Conservation (phyloP, 495 filamentous ascomycete species). For the Letharia lupina region DNA sequence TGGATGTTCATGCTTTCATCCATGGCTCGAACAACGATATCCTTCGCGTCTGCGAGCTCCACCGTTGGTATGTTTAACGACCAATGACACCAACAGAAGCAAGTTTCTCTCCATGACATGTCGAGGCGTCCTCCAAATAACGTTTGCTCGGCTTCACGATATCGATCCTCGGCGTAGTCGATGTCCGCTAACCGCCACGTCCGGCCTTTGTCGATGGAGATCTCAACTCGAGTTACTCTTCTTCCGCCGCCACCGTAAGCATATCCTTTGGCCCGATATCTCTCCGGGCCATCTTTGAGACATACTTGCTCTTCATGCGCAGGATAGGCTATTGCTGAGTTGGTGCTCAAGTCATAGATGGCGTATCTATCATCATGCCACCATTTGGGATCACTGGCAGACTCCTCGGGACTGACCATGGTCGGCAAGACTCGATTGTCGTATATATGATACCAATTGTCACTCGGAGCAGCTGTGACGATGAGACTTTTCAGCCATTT, state of each 20-base stretch:
- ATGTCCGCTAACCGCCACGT: slow-evolving; percentile 75
- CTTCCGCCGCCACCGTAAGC: slow-evolving; percentile 89
- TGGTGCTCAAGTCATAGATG: slow-evolving; percentile 88
- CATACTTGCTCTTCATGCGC: slow-evolving; percentile 66
- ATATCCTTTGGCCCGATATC: slow-evolving; percentile 69
- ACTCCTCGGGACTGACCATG: slow-evolving; percentile 75
- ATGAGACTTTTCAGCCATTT: slow-evolving; percentile 90
- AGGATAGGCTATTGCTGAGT: slow-evolving; percentile 75
- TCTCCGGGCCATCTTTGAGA: slow-evolving; percentile 40
- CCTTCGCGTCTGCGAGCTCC: slow-evolving; percentile 54
- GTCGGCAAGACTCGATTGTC: slow-evolving; percentile 91
- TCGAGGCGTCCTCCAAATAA: slow-evolving; percentile 75
- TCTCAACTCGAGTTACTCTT: slow-evolving; percentile 71
- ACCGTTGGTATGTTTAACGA: slow-evolving; percentile 58
- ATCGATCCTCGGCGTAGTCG: slow-evolving; percentile 80
- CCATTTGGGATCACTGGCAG: slow-evolving; percentile 63
- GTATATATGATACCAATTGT: slow-evolving; percentile 96
- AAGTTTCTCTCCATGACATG: slow-evolving; percentile 71
- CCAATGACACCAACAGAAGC: slow-evolving; percentile 96
- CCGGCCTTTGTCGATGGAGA: slow-evolving; percentile 77
- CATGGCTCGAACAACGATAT: slow-evolving; percentile 81
- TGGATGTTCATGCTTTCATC: slow-evolving; percentile 85
- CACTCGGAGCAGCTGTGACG: slow-evolving; percentile 67
- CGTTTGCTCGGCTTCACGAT: slow-evolving; percentile 57
- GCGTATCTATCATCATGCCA: slow-evolving; percentile 92